Conservation (phyloP, 306 rosid genomes). For the Parietaria judaica region DNA sequence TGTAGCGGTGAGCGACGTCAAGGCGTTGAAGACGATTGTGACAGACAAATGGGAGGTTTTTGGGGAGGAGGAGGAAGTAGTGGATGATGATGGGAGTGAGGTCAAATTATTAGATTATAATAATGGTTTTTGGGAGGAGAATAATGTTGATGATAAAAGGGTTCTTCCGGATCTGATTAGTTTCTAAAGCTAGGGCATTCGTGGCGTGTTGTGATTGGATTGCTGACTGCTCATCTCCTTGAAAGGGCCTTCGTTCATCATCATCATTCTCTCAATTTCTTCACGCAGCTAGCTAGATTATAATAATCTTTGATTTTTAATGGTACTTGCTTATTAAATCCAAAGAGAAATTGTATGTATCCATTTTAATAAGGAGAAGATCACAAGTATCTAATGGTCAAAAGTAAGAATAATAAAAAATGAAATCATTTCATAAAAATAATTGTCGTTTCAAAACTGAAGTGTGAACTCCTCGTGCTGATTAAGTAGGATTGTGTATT, state of each 20-base stretch:
- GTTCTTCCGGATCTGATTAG: slow-evolving; percentile 72
- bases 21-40: slow-evolving; percentile 42
- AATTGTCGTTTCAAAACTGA: too few relatives aligned
- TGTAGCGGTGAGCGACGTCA: slow-evolving; percentile 3
- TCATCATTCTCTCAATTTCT: too few relatives aligned
- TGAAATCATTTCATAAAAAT: too few relatives aligned
- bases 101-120: background rate
- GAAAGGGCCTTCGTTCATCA: too few relatives aligned
- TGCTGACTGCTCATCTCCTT: too few relatives aligned
- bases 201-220: too few relatives aligned
- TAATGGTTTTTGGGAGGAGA: background rate
- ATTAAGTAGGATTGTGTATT: too few relatives aligned
- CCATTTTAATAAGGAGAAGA: background rate
- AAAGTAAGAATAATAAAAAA: too few relatives aligned
- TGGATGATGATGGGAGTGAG: background rate
- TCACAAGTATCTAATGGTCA: too few relatives aligned
- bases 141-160: background rate
- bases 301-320: background rate
- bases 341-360: too few relatives aligned
- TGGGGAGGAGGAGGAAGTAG: slow-evolving; percentile 35
- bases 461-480: too few relatives aligned
- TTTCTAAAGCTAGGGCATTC: slow-evolving; percentile 35
- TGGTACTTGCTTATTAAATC: background rate
- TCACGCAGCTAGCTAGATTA: too few relatives aligned
- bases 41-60: slow-evolving; percentile 81